Percentiles rank a stretch among this genome's conserved stretches.
These are phyloP conservation scores for Amanita brunnescens DNA, from an alignment of 768 basidiomycete genomes.

Conservation along the genomic window DNA sequence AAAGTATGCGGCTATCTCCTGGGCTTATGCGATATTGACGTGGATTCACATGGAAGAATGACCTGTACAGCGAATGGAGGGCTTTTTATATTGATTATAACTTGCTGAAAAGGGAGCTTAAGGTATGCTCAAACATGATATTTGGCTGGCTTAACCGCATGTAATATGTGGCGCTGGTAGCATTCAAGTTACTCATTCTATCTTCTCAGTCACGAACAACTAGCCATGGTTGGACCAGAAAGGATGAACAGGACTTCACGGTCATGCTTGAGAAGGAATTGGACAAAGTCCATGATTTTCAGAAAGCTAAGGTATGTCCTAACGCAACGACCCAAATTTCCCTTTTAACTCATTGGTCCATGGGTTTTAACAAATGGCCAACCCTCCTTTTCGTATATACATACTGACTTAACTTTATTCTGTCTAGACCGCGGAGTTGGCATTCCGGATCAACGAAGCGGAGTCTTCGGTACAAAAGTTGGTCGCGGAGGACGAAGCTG, in stretches of 20 bases:
- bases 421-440: slow-evolving; percentile 70
- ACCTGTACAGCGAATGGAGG: slow-evolving; percentile 86
- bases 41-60: slow-evolving; percentile 37
- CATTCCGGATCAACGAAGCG: slow-evolving; percentile 71
- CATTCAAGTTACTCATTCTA: not conserved
- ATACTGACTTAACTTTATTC: too few relatives aligned
- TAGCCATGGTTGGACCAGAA: slow-evolving; percentile 55
- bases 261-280: slow-evolving; percentile 74
- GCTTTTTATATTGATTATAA: slow-evolving; percentile 90
- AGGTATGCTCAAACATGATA: slow-evolving; percentile 35
- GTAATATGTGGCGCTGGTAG: slow-evolving; percentile 1
- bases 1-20: slow-evolving; percentile 14
- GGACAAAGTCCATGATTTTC: slow-evolving; percentile 92
- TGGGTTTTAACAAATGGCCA: too few relatives aligned
- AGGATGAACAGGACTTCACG: slow-evolving; percentile 80
- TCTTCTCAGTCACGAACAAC: slow-evolving; percentile 31
- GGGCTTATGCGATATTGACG: not conserved
- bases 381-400: too few relatives aligned
- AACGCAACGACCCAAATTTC: not conserved
- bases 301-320: slow-evolving; percentile 66
- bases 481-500: slow-evolving; percentile 45
- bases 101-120: slow-evolving; percentile 81
- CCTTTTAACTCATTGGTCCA: too few relatives aligned
- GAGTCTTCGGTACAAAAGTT: slow-evolving; percentile 76
- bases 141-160: not conserved